Conservation (phyloP, 2,329 filamentous ascomycete species). For the Cryphonectria nitschkei region DNA sequence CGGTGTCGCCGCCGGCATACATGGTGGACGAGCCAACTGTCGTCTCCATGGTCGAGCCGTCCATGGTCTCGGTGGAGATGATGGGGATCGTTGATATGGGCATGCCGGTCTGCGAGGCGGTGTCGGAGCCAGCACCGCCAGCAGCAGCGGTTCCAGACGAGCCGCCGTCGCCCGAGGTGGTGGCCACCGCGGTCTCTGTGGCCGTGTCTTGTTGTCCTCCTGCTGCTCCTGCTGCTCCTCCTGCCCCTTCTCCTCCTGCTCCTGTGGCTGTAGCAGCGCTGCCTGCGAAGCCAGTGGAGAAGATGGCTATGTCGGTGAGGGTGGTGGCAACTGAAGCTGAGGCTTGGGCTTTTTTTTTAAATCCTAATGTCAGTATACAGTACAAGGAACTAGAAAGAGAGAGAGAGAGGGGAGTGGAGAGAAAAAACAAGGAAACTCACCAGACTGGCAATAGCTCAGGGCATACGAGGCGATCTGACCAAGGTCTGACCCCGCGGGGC, state of each 20-base stretch:
- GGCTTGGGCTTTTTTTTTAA: slow-evolving; percentile 1
- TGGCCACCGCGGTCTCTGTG: not conserved
- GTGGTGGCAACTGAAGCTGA: slow-evolving; percentile 7
- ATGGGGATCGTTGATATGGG: not conserved
- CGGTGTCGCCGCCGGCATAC: not conserved
- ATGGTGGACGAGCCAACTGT: not conserved
- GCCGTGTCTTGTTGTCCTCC: not conserved
- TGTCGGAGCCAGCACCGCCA: not conserved
- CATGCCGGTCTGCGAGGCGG: not conserved
- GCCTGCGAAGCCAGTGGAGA: slow-evolving; percentile 9
- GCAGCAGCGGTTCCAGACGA: not conserved
- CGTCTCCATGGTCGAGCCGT: not conserved
- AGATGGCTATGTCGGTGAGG: slow-evolving; percentile 7
- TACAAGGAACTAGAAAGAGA: not conserved
- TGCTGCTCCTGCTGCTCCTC: not conserved
- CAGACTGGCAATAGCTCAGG: slow-evolving; percentile 17
- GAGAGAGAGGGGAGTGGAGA: too few relatives aligned
- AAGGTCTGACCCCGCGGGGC: slow-evolving; percentile 32
- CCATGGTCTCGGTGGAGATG: slow-evolving; percentile 9
- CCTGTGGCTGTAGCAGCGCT: not conserved
- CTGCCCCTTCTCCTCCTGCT: not conserved
- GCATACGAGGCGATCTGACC: not conserved
- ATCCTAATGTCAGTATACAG: not conserved
- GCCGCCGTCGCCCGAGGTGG: not conserved
- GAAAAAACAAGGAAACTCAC: not conserved